These are phyloP conservation scores for Alloteropsis angusta DNA, from an alignment of 202 grass and related monocot species.

Conservation along the genomic window DNA sequence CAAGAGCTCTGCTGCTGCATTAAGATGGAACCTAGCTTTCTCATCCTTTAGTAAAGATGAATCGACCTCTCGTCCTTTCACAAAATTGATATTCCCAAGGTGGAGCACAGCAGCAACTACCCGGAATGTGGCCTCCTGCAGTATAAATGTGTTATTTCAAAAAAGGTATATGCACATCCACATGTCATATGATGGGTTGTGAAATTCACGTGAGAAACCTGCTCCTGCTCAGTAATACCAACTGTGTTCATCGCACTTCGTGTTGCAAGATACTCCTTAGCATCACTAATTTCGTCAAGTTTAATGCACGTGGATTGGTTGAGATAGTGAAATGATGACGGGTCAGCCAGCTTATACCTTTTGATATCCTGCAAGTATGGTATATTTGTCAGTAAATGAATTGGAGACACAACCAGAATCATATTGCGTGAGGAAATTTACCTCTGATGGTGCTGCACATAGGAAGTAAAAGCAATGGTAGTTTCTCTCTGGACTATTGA, in stretches of 20 bases:
- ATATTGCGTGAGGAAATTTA: constrained; percentile 28
- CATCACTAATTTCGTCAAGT: constrained; percentile 66
- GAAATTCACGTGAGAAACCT: constrained; percentile 31
- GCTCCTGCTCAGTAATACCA: constrained; percentile 68
- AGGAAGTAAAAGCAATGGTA: constrained; percentile 93
- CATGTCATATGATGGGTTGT: not conserved
- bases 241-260: constrained; percentile 85
- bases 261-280: constrained; percentile 72
- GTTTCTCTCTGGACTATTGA: constrained; percentile 85
- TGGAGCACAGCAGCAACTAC: constrained; percentile 92
- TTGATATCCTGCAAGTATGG: constrained; percentile 44
- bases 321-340: constrained; percentile 65
- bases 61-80: constrained; percentile 76
- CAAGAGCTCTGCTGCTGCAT: constrained; percentile 71
- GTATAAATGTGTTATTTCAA: constrained; percentile 4
- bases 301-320: constrained; percentile 81
- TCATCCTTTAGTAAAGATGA: constrained; percentile 86
- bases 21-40: constrained; percentile 80
- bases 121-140: constrained; percentile 76
- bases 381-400: constrained; percentile 21
- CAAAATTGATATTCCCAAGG: constrained; percentile 92
- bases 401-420: not conserved
- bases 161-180: not conserved
- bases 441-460: constrained; percentile 74
- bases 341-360: constrained; percentile 63